Evolutionary conservation across 495 filamentous ascomycete genomes (phyloP), one percentile per base, ranked within the genome.

Genomic region (Tetracladium marchalianum): DNA sequence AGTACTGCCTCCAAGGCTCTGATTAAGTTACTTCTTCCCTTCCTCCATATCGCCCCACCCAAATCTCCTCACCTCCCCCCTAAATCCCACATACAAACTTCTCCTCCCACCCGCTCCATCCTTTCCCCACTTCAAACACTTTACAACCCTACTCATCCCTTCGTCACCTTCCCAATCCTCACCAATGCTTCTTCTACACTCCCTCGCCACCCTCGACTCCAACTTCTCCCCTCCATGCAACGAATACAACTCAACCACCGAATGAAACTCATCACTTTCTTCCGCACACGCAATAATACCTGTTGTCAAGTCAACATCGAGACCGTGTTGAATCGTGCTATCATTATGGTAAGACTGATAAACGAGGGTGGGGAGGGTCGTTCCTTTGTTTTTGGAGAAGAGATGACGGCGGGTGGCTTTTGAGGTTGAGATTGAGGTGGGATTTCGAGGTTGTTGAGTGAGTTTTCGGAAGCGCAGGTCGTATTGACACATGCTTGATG

Each of bases 251-350:
- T 39, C 46, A 11, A 52, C 38, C 4, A 37, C 24, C 17, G 27
- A 16, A 31, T 45, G 38, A n/a, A n/a, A 11, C 10, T 31, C 36
- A 18, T 49, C 38, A n/a, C 47, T 32, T 12, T 55, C 49, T 36
- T 62, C 53, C 1, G 47, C 56, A 4, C 51, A 47, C 3, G 56
- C 56, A 15, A 59, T 12, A n/a, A 55, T 40, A 8, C 53, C 53
- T 4, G 51, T 35, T 27, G 52, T 51, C 5, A 47, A 4, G 38
- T 57, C 54, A 16, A 57, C 41, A 19, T 57, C 56, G 46, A 57
- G 49, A 18, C 59, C 56, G n/a, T 51, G 27, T 5, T 42, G 15
- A n/a, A 43, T 43, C 8, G 9, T 50, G 11, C 48, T 32, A 8
- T 12, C 33, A 38, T 58, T 57, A 32, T 44, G 32, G 43, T 55